Evolutionary conservation across 2,329 filamentous ascomycete genomes (phyloP).

Genomic region (Nemania sp.): DNA sequence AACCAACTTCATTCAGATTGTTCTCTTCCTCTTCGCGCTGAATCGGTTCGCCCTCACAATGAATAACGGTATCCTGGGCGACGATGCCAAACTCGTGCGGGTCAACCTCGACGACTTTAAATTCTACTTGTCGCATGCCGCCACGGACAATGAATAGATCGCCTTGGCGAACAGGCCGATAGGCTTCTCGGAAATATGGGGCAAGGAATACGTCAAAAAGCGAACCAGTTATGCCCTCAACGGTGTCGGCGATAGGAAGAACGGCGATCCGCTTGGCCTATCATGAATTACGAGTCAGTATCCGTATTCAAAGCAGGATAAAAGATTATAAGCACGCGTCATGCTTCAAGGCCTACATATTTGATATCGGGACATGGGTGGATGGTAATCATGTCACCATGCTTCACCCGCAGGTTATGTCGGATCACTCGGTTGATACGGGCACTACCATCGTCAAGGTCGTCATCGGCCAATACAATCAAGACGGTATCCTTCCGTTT

Average conservation of each 20-base stretch:
- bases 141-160: constrained; percentile 97
- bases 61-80: constrained; percentile 97
- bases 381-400: constrained; percentile 95
- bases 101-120: constrained; percentile 99
- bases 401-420: constrained; percentile 98
- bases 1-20: constrained; percentile 98
- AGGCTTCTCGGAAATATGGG: constrained; percentile 98
- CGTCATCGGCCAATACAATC: constrained; percentile 96
- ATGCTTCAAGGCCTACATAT: constrained; percentile 73
- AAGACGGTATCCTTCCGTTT: constrained; percentile 99
- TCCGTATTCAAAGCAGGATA: not conserved
- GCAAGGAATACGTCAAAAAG: constrained; percentile 99
- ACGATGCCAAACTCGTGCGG: constrained; percentile 98
- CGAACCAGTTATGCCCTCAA: constrained; percentile 95
- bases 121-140: constrained; percentile 98
- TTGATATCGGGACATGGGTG: constrained; percentile 99
- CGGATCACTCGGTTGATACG: constrained; percentile 98
- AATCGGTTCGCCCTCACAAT: constrained; percentile 95
- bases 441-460: constrained; percentile 94
- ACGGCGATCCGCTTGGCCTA: constrained; percentile 99
- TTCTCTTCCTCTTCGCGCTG: constrained; percentile 99
- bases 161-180: constrained; percentile 94
- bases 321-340: not conserved
- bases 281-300: constrained; percentile 5
- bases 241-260: constrained; percentile 94